These are phyloP conservation scores for Escallonia rubra DNA, from an alignment of 129 eudicot species.

Conservation along the genomic window DNA sequence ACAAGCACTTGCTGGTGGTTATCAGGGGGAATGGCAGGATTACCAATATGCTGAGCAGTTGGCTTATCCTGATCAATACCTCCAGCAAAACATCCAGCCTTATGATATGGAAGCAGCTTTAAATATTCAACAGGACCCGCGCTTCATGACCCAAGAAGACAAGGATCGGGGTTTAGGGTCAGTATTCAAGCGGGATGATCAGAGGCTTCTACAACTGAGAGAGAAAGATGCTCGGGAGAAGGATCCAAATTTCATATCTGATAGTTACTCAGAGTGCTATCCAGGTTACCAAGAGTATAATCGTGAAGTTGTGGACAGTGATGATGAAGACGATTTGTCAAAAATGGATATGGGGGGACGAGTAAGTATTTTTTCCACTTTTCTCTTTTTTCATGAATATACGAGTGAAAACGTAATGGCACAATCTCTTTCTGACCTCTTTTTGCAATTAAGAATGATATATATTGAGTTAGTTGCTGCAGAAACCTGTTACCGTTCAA, in stretches of 20 bases:
- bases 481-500: too few species aligned
- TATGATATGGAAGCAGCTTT: conserved; percentile 59
- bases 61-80: conserved; percentile 77
- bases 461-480: too few species aligned
- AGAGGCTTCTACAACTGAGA: conserved; percentile 83
- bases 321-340: conserved; percentile 89
- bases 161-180: conserved; percentile 99
- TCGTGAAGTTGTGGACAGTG: conserved; percentile 94
- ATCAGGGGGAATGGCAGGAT: conserved; percentile 92
- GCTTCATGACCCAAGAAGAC: conserved; percentile 90
- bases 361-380: conserved; percentile 39
- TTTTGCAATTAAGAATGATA: too few species aligned
- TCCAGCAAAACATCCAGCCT: conserved; percentile 54
- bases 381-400: too few species aligned
- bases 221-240: conserved; percentile 97
- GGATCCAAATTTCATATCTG: conserved; percentile 96
- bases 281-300: conserved; percentile 97
- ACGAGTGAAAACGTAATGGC: too few species aligned
- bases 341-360: conserved; percentile 99
- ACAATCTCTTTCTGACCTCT: too few species aligned
- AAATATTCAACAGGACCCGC: conserved; percentile 52
- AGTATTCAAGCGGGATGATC: conserved; percentile 92
- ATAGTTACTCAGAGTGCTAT: conserved; percentile 96
- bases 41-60: conserved; percentile 85
- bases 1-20: conserved; percentile 50